Conservation (phyloP, 345 rosid genomes). For the Salix koriyanagi region DNA sequence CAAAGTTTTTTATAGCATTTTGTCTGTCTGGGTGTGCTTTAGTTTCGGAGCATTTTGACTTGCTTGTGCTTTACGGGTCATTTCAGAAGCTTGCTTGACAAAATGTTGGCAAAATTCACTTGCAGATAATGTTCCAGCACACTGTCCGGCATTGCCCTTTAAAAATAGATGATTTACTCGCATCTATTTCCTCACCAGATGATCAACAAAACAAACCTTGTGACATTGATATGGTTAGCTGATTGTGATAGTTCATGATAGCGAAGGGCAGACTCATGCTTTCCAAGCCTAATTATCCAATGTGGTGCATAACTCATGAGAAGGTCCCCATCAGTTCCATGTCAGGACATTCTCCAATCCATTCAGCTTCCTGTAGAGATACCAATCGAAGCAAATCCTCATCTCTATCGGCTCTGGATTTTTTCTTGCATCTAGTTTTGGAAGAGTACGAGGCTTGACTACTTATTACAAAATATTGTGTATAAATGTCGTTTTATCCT, state of each 20-base stretch:
- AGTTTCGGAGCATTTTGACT: not conserved
- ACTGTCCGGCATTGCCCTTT: conserved; percentile 69
- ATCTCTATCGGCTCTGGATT: not conserved
- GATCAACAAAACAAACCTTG: conserved; percentile 41
- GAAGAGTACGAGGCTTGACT: not conserved
- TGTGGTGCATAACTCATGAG: not conserved
- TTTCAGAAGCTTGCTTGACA: not conserved
- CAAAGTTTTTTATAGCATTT: too few relatives aligned
- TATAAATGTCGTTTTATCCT: not conserved
- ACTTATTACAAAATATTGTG: not conserved
- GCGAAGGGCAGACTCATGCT: not conserved
- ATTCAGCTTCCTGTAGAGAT: not conserved
- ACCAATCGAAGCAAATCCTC: not conserved
- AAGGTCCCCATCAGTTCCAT: not conserved
- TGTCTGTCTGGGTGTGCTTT: not conserved
- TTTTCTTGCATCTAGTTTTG: not conserved
- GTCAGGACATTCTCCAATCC: not conserved
- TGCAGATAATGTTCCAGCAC: conserved; percentile 83
- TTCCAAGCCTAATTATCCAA: not conserved
- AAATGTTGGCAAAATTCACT: conserved; percentile 5
- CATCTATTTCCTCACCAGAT: conserved; percentile 41
- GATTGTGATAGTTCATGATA: conserved; percentile 10
- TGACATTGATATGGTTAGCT: conserved; percentile 72
- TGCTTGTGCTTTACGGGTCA: not conserved
- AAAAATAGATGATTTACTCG: conserved; percentile 67